Conservation (phyloP, 148 eudicot genomes). For the Amaranthus hypochondriacus region DNA sequence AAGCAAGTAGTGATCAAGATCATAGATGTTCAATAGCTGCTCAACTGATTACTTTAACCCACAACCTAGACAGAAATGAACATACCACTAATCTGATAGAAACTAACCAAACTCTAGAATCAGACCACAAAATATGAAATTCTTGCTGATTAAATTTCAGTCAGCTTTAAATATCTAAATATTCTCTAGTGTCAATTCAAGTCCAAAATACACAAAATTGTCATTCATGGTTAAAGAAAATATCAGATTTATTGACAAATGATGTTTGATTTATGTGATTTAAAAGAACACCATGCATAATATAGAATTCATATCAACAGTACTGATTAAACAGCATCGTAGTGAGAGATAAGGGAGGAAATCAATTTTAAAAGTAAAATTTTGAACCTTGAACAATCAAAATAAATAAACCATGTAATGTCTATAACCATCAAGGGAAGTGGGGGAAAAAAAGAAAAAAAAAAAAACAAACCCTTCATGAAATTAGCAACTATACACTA, state of each 20-base stretch:
- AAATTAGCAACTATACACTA: not conserved
- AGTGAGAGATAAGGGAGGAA: not conserved
- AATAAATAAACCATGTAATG: not conserved
- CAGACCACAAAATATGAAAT: not conserved
- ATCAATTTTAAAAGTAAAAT: not conserved
- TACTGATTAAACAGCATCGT: not conserved
- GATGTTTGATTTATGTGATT: not conserved
- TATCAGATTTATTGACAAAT: not conserved
- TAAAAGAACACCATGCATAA: not conserved
- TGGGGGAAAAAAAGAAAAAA: not conserved
- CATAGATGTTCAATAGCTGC: not conserved
- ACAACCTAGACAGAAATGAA: not conserved
- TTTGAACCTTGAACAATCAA: not conserved
- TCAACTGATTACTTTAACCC: not conserved
- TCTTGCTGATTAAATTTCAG: not conserved
- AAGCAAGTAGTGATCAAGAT: not conserved
- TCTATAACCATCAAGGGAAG: not conserved
- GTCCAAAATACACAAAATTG: not conserved
- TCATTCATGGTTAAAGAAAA: not conserved
- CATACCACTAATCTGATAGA: not conserved
- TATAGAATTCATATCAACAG: not conserved
- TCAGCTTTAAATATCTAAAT: not conserved
- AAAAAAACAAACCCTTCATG: not conserved
- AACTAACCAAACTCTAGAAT: not conserved
- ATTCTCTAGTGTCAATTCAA: not conserved